These are phyloP conservation scores for Fusarium equiseti DNA, from an alignment of 2,329 filamentous ascomycete genomes.

Conservation along the genomic window DNA sequence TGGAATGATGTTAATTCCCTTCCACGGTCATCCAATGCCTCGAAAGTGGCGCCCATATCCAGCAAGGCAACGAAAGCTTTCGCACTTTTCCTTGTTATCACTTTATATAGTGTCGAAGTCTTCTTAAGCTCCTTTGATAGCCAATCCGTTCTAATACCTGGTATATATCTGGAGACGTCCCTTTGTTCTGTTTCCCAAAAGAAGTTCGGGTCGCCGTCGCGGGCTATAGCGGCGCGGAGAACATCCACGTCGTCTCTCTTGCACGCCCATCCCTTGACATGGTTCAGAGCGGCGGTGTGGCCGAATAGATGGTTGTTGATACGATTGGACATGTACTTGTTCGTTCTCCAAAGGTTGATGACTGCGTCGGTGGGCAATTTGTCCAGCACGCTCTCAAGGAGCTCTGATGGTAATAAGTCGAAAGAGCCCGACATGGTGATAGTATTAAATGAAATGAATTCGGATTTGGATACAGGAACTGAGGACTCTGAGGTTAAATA, in stretches of 20 bases:
- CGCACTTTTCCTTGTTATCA: fast-evolving
- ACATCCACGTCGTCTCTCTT: not conserved
- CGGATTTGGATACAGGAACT: too few species aligned
- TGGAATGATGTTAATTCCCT: too few species aligned
- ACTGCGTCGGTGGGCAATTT: not conserved
- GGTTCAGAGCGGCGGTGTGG: not conserved
- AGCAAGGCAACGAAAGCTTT: not conserved
- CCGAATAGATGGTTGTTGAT: not conserved
- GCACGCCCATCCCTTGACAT: not conserved
- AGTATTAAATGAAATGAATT: too few species aligned
- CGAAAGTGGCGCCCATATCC: not conserved
- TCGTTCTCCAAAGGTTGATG: not conserved
- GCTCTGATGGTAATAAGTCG: not conserved
- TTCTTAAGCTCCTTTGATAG: not conserved
- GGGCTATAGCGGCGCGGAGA: not conserved
- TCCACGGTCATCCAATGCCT: not conserved
- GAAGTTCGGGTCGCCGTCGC: not conserved
- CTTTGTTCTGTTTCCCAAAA: too few species aligned
- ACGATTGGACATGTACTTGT: not conserved
- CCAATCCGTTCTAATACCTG: too few species aligned
- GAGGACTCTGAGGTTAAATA: not conserved
- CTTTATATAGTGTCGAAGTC: not conserved
- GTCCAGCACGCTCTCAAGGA: not conserved
- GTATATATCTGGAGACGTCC: too few species aligned
- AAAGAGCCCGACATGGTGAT: not conserved